A percentile compares a stretch with the other conserved stretches of the same genome.
These are phyloP conservation scores for Metahyphopichia silvanorum DNA, from an alignment of 805 yeast species.

Conservation along the genomic window DNA sequence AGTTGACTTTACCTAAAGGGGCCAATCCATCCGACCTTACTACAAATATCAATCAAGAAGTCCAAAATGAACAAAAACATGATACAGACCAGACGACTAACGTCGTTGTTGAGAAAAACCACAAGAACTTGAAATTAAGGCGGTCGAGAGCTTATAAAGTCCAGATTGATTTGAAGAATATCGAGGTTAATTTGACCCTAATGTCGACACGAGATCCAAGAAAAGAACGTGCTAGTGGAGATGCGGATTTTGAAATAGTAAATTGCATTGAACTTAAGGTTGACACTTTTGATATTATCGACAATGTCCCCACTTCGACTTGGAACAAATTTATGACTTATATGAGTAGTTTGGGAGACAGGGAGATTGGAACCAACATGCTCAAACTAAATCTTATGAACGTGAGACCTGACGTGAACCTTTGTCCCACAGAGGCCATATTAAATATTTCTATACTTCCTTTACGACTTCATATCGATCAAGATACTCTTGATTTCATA, in stretches of 20 bases:
- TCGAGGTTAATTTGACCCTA: conserved; percentile 46
- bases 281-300: conserved; percentile 59
- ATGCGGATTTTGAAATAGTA: conserved; percentile 39
- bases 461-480: conserved; percentile 81
- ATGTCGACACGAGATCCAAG: conserved; percentile 48
- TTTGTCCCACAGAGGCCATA: conserved; percentile 69
- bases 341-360: conserved; percentile 64
- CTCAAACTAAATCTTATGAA: conserved; percentile 49
- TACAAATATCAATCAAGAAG: conserved; percentile 48
- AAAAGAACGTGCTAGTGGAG: conserved; percentile 22
- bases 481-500: conserved; percentile 85
- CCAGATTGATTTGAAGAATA: conserved; percentile 50
- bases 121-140: conserved; percentile 52
- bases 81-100: conserved; percentile 9
- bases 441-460: conserved; percentile 62
- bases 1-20: conserved; percentile 55
- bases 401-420: conserved; percentile 57
- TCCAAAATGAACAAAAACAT: conserved; percentile 15
- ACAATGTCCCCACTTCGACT: conserved; percentile 80
- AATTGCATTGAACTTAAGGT: conserved; percentile 49
- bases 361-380: conserved; percentile 70
- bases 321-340: conserved; percentile 84
- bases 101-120: conserved; percentile 28
- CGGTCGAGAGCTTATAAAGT: conserved; percentile 65
- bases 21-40: conserved; percentile 45